phyloP scores from a whole-genome alignment of 352 stramenopile species.

The Globisporangium heterothallicum region DNA sequence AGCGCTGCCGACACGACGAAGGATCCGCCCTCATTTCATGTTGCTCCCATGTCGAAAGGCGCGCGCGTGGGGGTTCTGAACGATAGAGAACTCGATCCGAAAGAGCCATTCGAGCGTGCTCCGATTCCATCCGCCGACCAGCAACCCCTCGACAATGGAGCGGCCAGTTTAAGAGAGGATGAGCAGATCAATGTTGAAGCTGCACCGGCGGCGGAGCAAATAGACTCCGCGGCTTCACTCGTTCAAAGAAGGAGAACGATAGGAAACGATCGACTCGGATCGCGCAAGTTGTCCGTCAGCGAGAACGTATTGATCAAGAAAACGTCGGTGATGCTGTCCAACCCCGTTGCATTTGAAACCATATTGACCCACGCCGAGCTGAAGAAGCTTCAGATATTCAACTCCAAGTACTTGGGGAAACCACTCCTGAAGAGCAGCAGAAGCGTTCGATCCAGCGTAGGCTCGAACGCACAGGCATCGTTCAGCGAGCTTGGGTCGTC shows the following conservation, averaged over 20 bases:
- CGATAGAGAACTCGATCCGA: neutral
- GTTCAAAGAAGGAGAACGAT: neutral
- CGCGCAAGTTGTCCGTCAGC: conserved; percentile 25
- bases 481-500: conserved; percentile 13
- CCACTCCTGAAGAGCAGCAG: conserved; percentile 5
- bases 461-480: neutral
- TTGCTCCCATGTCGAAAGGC: conserved; percentile 6
- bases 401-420: conserved; percentile 31
- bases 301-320: conserved; percentile 39
- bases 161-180: too few relatives aligned
- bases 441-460: conserved; percentile 10
- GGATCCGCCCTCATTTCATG: conserved; percentile 1
- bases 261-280: neutral
- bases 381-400: conserved; percentile 35
- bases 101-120: neutral
- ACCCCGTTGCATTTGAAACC: conserved; percentile 23
- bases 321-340: conserved; percentile 49
- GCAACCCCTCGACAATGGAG: neutral
- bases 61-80: conserved; percentile 7
- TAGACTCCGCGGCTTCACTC: neutral
- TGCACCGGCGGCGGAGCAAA: too few relatives aligned
- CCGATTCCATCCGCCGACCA: neutral
- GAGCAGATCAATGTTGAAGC: neutral
- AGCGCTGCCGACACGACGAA: too few relatives aligned
- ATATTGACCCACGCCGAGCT: conserved; percentile 40